Evolutionary conservation across 2,329 filamentous ascomycete species (phyloP).

Genomic region (Plectosphaerella plurivora): DNA sequence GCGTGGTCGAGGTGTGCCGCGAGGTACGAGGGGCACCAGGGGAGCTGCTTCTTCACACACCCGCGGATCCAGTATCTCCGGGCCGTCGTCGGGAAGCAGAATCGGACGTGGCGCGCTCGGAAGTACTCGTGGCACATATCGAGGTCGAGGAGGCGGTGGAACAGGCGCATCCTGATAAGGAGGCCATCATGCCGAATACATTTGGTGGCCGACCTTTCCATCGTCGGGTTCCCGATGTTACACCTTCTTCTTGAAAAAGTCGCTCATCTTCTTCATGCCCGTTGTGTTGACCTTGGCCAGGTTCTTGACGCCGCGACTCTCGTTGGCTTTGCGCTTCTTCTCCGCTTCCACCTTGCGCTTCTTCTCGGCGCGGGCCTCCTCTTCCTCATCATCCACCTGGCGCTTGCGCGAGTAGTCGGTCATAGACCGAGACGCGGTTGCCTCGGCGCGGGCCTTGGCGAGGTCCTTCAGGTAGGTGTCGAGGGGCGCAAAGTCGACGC

Average conservation of each 20-base stretch:
- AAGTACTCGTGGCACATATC: constrained; percentile 10
- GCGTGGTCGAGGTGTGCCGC: constrained; percentile 6
- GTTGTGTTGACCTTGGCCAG: constrained; percentile 85
- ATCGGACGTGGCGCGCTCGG: constrained; percentile 11
- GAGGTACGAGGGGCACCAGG: constrained; percentile 4
- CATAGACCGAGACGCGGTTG: constrained; percentile 61
- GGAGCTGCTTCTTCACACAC: constrained; percentile 7
- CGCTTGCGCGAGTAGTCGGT: constrained; percentile 70
- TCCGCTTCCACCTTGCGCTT: constrained; percentile 84
- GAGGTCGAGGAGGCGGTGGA: constrained; percentile 6
- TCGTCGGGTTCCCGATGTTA: not conserved
- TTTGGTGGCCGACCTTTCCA: not conserved
- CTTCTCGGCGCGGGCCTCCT: constrained; percentile 67
- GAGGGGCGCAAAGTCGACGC: constrained; percentile 65
- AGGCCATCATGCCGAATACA: constrained; percentile 6
- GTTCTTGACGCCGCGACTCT: constrained; percentile 72
- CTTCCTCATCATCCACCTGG: constrained; percentile 61
- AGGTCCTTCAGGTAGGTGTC: constrained; percentile 66
- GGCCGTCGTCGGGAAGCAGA: constrained; percentile 10
- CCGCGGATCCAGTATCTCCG: constrained; percentile 9
- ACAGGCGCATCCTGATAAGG: not conserved
- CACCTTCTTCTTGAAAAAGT: constrained; percentile 77
- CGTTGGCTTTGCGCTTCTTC: constrained; percentile 71
- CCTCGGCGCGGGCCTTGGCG: constrained; percentile 65
- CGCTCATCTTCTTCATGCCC: constrained; percentile 96